Evolutionary conservation across 805 yeast genomes (phyloP).

Genomic region (Saturnispora quitensis): DNA sequence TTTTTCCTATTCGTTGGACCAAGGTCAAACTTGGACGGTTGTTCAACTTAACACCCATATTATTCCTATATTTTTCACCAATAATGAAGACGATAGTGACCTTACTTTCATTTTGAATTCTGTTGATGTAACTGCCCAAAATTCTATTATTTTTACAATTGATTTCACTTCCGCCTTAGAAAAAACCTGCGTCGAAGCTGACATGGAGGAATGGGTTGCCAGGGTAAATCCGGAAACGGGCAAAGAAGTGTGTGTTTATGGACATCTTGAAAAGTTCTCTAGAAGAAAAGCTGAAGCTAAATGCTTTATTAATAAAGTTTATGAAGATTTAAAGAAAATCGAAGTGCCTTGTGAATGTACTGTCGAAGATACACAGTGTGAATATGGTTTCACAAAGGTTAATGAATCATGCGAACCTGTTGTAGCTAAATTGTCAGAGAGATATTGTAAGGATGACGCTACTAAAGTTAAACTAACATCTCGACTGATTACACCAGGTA

Average conservation of each 20-base stretch:
- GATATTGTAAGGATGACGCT: conserved; percentile 18
- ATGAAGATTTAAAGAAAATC: conserved; percentile 35
- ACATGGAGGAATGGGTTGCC: conserved; percentile 60
- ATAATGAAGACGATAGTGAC: conserved; percentile 67
- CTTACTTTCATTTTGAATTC: conserved; percentile 47
- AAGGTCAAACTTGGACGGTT: conserved; percentile 58
- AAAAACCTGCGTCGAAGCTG: conserved; percentile 36
- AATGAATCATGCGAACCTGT: conserved; percentile 40
- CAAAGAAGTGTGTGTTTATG: conserved; percentile 50
- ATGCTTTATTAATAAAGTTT: conserved; percentile 48
- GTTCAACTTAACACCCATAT: conserved; percentile 35
- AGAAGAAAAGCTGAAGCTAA: conserved; percentile 58
- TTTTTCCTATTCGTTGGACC: conserved; percentile 53
- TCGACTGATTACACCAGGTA: conserved; percentile 21
- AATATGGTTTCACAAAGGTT: conserved; percentile 36
- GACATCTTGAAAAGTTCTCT: conserved; percentile 52
- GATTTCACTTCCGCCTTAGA: conserved; percentile 52
- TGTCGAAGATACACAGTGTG: conserved; percentile 63
- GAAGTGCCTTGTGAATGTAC: conserved; percentile 59
- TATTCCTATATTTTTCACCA: conserved; percentile 19
- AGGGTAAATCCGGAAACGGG: conserved; percentile 29
- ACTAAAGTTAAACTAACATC: conserved; percentile 18
- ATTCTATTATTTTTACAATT: conserved; percentile 28
- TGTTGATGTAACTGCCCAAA: conserved; percentile 13
- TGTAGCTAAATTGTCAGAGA: conserved; percentile 8